Base-by-base conservation (phyloP, 371 early-diverging fungal species). In the Saksenaea oblongispora region DNA sequence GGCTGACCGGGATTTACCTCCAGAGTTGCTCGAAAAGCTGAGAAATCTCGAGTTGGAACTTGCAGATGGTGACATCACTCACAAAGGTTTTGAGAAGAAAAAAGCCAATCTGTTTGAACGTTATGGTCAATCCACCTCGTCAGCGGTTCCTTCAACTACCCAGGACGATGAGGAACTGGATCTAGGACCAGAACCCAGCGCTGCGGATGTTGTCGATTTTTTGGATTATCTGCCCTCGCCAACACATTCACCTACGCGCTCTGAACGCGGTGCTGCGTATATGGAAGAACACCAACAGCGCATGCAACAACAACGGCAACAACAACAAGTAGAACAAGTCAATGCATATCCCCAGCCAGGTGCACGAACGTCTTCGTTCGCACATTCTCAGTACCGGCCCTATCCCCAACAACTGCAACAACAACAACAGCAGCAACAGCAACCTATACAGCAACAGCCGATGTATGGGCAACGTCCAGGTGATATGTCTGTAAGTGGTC, bases 1-100 rank as follows among this genome's bases (percentile, higher is more conserved):
- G 26, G 60, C 61, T 42, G 65, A 64, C 65, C 71, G 72, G 65
- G 75, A 78, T 67, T 69, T 78, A 55, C 82, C 85, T 15, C 62
- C 66, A 36, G 74, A 79, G 31, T 61, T 81, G 47, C 78, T 76
- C 54, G 76, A 74, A 39, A 70, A 78, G 58, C 71, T 89, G 42
- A 66, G 66, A 57, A 74, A 69, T 57, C 71, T 88, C 15, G 72
- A 87, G 59, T 69, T 79, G 53, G 90, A 88, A 72, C 77, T 81
- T 28, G 76, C 76, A 58, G 89, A 89, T 35, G 88, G 88, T 42
- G 88, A 88, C 64, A 84, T 89, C 51, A 89, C 90, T 17, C 76
- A 85, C 63, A 88, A 89, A 66, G 90, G 90, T 22, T 89, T 78
- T 58, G 86, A 87, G 57, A 87, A 87, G 69, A 84, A 84, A 61